Evolutionary conservation across 805 yeast genomes (phyloP), one percentile per base, ranked within the genome.

Genomic region (Teunomyces gatunensis): DNA sequence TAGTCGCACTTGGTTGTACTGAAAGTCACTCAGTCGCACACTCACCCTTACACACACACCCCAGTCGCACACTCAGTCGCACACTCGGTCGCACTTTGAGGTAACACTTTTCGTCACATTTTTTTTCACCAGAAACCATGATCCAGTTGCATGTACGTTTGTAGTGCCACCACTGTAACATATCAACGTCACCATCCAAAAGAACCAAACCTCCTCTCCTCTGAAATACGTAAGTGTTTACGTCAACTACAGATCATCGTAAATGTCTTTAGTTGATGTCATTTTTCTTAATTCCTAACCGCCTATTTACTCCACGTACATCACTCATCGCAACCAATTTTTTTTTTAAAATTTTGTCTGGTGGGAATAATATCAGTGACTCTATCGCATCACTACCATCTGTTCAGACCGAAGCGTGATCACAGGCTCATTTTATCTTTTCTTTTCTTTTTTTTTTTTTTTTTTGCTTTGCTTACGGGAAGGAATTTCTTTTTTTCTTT

Each of bases 391-490:
- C 39, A 20, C 25, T n/a, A 6, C 40, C 40, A 29, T 37, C 39
- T n/a, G 40, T 20, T 12, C 9, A 27, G 23, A 32, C 13, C 10
- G 34, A 32, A 32, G 28, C 40, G 40, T 37, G 28, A 37, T 37
- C 40, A 37, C 40, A 37, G 40, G 40, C 40, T 37, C 29, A 37
- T 23, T 21, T 21, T 21, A 37, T 29, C 40, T 23, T 37, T 37
- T 37, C 40, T 37, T 37, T 37, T 29, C n/a, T 39, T n/a, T 10
- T 33, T 42, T 36, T 29, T 28, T 21, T n/a, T 28, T 28, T 28
- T 25, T 28, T 23, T 23, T 15, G 17, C 17, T 15, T 15, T 15
- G 17, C 27, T 25, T 25, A 25, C 27, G 27, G 27, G 20, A 30
- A 15, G 11, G 20, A 41, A 15, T 28, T 32, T 17, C 12, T 25